phyloP scores from a whole-genome alignment of 1,284 basidiomycete species.

The Pascua guehoae region DNA sequence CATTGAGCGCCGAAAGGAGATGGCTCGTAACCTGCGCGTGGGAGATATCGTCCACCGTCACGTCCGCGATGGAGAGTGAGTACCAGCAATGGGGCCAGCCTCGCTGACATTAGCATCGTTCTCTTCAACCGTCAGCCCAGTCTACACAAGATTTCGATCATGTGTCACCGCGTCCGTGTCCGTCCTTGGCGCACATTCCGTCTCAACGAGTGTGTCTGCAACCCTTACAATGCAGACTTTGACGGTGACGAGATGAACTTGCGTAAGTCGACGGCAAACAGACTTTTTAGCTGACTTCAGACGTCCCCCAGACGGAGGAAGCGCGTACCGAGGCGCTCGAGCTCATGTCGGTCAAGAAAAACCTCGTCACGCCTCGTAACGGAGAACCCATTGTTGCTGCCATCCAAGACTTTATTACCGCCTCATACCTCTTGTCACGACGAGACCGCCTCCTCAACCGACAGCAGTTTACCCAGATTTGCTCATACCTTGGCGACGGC shows the following conservation, averaged over 20 bases:
- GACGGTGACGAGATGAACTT: slow-evolving; percentile 99
- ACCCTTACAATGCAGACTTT: slow-evolving; percentile 99
- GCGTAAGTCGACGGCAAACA: slow-evolving; percentile 57
- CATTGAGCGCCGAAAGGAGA: slow-evolving; percentile 31
- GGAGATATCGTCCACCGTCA: slow-evolving; percentile 57
- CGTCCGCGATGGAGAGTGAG: slow-evolving; percentile 84
- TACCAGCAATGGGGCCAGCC: slow-evolving; percentile 6
- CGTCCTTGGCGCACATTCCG: slow-evolving; percentile 97
- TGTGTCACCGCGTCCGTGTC: slow-evolving; percentile 90
- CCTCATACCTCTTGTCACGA: slow-evolving; percentile 89
- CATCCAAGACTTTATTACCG: slow-evolving; percentile 98
- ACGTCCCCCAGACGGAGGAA: slow-evolving; percentile 98
- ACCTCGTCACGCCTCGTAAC: slow-evolving; percentile 93
- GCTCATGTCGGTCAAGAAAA: slow-evolving; percentile 97
- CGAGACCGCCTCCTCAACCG: slow-evolving; percentile 93
- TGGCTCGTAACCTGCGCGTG: slow-evolving; percentile 42
- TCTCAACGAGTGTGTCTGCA: slow-evolving; percentile 98
- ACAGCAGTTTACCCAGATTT: slow-evolving; percentile 92
- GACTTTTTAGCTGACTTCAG: slow-evolving; percentile 50
- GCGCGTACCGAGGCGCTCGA: slow-evolving; percentile 95
- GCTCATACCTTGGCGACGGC: slow-evolving; percentile 90
- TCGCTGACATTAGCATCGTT: slow-evolving; percentile 60
- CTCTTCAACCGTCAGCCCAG: slow-evolving; percentile 99
- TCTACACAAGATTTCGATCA: slow-evolving; percentile 97
- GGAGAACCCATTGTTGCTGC: slow-evolving; percentile 98